A percentile compares a stretch with the other conserved stretches of the same genome.
Conservation (phyloP, 805 yeast genomes). For the Wickerhamomyces strasburgensis region DNA sequence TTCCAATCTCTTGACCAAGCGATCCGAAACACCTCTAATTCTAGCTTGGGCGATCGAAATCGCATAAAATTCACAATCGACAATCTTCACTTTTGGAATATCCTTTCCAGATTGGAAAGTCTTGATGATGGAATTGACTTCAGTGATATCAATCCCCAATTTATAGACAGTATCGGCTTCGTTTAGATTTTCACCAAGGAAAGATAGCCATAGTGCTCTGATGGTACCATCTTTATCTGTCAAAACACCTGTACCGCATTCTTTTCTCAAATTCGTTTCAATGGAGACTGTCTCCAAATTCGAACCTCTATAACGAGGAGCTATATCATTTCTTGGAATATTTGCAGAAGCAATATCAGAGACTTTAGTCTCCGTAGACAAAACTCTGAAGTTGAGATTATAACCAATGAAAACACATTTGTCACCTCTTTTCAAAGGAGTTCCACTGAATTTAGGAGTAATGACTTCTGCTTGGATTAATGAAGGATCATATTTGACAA, state of each 20-base stretch:
- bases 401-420: slow-evolving; percentile 76
- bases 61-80: slow-evolving; percentile 76
- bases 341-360: slow-evolving; percentile 72
- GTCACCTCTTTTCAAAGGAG: slow-evolving; percentile 68
- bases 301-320: slow-evolving; percentile 83
- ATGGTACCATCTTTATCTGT: slow-evolving; percentile 75
- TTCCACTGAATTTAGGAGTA: slow-evolving; percentile 57
- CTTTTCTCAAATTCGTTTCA: slow-evolving; percentile 66
- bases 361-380: slow-evolving; percentile 69
- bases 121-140: slow-evolving; percentile 53
- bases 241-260: slow-evolving; percentile 75
- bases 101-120: slow-evolving; percentile 44
- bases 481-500: slow-evolving; percentile 74
- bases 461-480: slow-evolving; percentile 65
- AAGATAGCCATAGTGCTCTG: slow-evolving; percentile 82
- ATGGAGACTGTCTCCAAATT: slow-evolving; percentile 73
- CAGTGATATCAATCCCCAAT: slow-evolving; percentile 74
- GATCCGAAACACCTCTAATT: slow-evolving; percentile 80
- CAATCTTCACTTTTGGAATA: slow-evolving; percentile 54
- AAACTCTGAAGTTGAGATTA: slow-evolving; percentile 62
- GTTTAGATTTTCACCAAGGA: slow-evolving; percentile 65
- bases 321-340: slow-evolving; percentile 59
- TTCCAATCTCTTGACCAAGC: slow-evolving; percentile 72
- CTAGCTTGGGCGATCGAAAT: slow-evolving; percentile 71
- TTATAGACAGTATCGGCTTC: slow-evolving; percentile 57